These are phyloP conservation scores for Suillus spraguei DNA, from an alignment of 768 basidiomycete genomes.

Conservation along the genomic window DNA sequence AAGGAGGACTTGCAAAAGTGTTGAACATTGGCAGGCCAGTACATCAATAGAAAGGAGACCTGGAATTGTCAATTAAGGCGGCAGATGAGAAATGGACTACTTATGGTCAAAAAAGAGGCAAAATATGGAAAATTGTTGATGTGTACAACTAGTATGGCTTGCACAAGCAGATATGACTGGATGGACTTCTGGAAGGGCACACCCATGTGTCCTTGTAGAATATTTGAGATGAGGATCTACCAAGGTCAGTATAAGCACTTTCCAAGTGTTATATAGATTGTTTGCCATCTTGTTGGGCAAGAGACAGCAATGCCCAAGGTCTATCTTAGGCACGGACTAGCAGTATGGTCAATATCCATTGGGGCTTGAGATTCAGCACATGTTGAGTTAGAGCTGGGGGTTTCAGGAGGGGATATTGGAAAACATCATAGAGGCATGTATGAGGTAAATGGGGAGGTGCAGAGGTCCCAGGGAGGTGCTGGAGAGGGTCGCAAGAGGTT, in stretches of 20 bases:
- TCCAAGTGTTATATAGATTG: neutral
- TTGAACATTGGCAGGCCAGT: slow-evolving; percentile 26
- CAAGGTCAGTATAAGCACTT: neutral
- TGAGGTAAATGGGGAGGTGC: no score
- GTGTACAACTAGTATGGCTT: neutral
- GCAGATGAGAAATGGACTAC: neutral
- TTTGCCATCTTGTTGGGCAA: neutral
- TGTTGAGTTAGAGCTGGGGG: neutral
- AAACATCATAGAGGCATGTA: no score
- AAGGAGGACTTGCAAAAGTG: slow-evolving; percentile 27
- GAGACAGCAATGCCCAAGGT: neutral
- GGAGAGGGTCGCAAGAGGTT: no score
- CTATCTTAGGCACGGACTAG: accelerated
- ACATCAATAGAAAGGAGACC: slow-evolving; percentile 21
- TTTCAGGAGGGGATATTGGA: no score
- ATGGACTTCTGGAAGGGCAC: neutral
- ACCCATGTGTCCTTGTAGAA: neutral
- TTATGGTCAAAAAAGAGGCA: slow-evolving; percentile 9
- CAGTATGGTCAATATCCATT: neutral
- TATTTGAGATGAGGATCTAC: neutral
- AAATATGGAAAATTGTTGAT: neutral
- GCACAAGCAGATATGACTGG: slow-evolving; percentile 4
- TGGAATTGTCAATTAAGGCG: slow-evolving; percentile 5
- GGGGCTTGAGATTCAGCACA: neutral
- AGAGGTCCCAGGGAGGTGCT: no score